Percentiles rank a stretch among this genome's conserved stretches.
Conservation (phyloP, 2,329 filamentous ascomycete species). For the Arthrobotrys conoides region DNA sequence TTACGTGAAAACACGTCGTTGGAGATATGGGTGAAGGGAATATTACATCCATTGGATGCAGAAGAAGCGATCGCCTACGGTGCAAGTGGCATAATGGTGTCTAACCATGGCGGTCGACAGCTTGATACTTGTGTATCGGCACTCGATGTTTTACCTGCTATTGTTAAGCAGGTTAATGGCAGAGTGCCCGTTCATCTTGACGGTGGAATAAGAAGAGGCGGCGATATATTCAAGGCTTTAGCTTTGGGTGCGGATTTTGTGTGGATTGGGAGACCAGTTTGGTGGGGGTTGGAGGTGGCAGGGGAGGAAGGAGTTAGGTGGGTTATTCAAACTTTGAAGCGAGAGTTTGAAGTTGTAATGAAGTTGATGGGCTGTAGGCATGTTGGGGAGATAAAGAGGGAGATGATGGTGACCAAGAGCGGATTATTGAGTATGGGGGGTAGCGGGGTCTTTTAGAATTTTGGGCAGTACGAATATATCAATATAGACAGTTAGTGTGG, state of each 20-base stretch:
- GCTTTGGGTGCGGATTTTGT: conserved; percentile 71
- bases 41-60: conserved; percentile 71
- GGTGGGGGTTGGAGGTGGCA: conserved; percentile 69
- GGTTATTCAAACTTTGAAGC: conserved; percentile 49
- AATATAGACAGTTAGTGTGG: no score
- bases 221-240: conserved; percentile 74
- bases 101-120: conserved; percentile 74
- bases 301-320: conserved; percentile 51
- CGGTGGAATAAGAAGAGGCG: conserved; percentile 72
- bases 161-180: conserved; percentile 75
- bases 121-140: conserved; percentile 72
- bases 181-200: conserved; percentile 76
- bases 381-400: conserved; percentile 39
- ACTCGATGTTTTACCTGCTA: conserved; percentile 72
- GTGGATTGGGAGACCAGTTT: conserved; percentile 69
- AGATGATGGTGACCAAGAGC: conserved; percentile 47
- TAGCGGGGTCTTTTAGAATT: not conserved
- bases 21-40: conserved; percentile 70
- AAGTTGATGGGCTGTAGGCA: conserved; percentile 54
- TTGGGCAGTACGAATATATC: not conserved
- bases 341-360: conserved; percentile 53
- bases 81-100: conserved; percentile 72
- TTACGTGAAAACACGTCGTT: conserved; percentile 70
- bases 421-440: conserved; percentile 45
- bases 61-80: conserved; percentile 69